Evolutionary conservation across 2,329 filamentous ascomycete genomes (phyloP).

Genomic region (Atkinsonella hypoxylon): DNA sequence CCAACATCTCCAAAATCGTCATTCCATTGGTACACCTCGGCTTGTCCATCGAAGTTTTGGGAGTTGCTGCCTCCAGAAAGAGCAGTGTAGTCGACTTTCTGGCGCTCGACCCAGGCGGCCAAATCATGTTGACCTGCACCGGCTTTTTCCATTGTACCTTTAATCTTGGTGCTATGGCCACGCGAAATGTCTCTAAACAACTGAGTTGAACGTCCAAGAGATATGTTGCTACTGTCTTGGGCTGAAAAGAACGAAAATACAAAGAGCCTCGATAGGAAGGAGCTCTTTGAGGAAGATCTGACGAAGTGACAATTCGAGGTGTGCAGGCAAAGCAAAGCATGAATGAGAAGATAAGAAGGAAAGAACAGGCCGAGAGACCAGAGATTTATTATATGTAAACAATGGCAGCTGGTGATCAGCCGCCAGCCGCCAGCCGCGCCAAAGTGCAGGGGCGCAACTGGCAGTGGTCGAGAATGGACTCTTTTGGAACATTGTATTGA

Average conservation of each 20-base stretch:
- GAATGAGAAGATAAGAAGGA: not conserved
- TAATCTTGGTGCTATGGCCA: not conserved
- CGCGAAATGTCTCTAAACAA: too few relatives aligned
- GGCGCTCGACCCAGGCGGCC: constrained; percentile 30
- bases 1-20: constrained; percentile 81
- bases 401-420: not conserved
- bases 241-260: not conserved
- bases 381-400: not conserved
- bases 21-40: constrained; percentile 68
- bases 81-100: constrained; percentile 36
- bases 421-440: not conserved
- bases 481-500: not conserved
- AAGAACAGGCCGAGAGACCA: not conserved
- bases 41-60: constrained; percentile 38
- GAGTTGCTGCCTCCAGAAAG: constrained; percentile 8
- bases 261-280: not conserved
- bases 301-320: not conserved
- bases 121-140: not conserved
- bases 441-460: not conserved
- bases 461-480: not conserved
- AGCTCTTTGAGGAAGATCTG: not conserved
- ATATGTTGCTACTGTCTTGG: too few relatives aligned
- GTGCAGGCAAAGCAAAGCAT: too few relatives aligned
- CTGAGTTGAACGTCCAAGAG: too few relatives aligned
- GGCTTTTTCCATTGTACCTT: not conserved